Base-by-base conservation (phyloP, 768 basidiomycete genomes). In the Hypholoma sublateritium region DNA sequence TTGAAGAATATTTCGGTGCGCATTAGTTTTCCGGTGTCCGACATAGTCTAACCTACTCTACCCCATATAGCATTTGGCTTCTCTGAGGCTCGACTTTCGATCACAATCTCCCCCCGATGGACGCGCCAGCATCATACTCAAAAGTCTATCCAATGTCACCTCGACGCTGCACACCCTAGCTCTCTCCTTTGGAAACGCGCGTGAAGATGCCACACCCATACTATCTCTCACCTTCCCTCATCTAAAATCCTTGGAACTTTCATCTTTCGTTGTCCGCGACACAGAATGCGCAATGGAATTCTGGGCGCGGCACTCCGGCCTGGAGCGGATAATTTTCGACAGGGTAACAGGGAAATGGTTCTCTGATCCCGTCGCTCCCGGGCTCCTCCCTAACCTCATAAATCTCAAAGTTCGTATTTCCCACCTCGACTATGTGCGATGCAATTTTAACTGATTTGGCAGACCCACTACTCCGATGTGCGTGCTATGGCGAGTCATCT, bases 391-490 rank as follows among this genome's bases (percentile, higher is more conserved):
- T 4, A 42, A 52, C 25, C 39, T 52, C n/a, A 52, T 25, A 14
- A 19, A 41, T 52, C 12, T 52, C 12, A 52, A 52, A 17, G 50
- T 52, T 4, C n/a, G 50, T 32, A 32, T 32, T 7, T 32, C 28
- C 9, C 5, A 4, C 5, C 14, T 41, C 4, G 22, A 13, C 9
- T 4, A 16, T 24, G 16, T 9, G n/a, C 28, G 25, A 11, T 22
- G 6, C 39, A 28, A 12, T 14, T 0, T 7, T 17, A 4, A 13
- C 22, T 43, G 14, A 25, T n/a, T 9, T 22, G 16, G 2, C 17
- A 65, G 63, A 53, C 56, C 13, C 32, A 13, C 11, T 62, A 57
- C 39, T 3, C 42, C 9, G 61, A 65, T 44, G 55, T 58, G 6
- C 56, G 49, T 4, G 0, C 3, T 7, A 46, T 62, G 17, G 28